Evolutionary conservation across 2,329 filamentous ascomycete genomes (phyloP), one percentile per base, ranked within the genome.

Genomic region (Curvularia eragrostidis): DNA sequence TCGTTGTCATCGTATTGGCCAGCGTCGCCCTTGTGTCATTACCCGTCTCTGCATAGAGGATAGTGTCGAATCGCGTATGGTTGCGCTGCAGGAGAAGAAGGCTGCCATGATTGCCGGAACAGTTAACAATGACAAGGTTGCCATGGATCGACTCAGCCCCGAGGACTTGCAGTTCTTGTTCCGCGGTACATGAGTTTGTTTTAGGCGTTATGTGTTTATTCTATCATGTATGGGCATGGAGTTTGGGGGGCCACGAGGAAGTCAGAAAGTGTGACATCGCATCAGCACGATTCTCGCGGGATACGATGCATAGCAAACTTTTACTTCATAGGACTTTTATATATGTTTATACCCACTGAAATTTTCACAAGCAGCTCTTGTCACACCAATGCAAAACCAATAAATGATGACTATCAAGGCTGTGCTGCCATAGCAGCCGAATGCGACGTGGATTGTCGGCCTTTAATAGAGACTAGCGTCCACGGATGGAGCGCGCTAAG

Each of bases 101-200:
- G 93, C 94, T 0, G 94, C 90, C 73, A 94, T 99, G 91, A 99
- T 99, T 72, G 91, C 94, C 68, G 93, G 93, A 26, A 99, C 95
- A 0, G 93, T 99, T 76, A 97, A 98, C 76, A 90, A 91, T 42
- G 94, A 98, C 73, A 89, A 95, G 68, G 85, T 90, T 44, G 92
- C 94, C 0, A 91, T 98, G 86, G 92, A 98, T 74, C 94, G 93
- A 54, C 81, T 99, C 61, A 96, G 88, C 13, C 89, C 91, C 0
- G 90, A 94, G 75, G 95, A 99, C 74, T 90, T 99, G 85, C 91
- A 97, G 78, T 99, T 99, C 79, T 81, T 99, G 64, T 99, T 99
- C 85, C 87, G 93, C 34, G 93, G 93, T 48, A 84, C 80, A 48
- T 88, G 77, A 69, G 50, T 5, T 26, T 19, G 38, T 36, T 8